Base-by-base conservation (phyloP, 2,329 filamentous ascomycete species). In the Colletotrichum viniferum region DNA sequence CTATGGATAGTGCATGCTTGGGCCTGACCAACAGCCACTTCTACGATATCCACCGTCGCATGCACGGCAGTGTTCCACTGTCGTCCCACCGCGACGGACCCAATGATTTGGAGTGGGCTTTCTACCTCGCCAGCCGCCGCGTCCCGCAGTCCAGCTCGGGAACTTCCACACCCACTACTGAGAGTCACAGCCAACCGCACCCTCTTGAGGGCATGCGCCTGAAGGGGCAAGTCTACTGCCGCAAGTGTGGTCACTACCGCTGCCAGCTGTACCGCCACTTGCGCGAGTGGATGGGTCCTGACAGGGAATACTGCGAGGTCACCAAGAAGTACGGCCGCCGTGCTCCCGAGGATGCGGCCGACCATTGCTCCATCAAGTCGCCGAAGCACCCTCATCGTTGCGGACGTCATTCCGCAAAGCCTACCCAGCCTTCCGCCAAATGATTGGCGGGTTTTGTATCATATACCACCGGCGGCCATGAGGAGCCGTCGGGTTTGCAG, bases 181-280 rank as follows among this genome's bases (percentile, higher is more conserved):
- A 62, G 26, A 55, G 32, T 56, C 72, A 68, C 48, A 76, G 69
- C 32, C 73, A 69, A 10, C 61, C 56, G 52, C 64, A 74, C 68
- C 81, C 82, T 32, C 85, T 90, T 43, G 86, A 87, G 8, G 83
- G 84, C 80, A 83, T 91, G 78, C 87, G 89, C 28, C 86, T 90
- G 64, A 88, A 87, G 71, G 91, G 90, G 26, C 90, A 92, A 79
- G 89, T 91, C 7, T 90, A 91, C 81, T 93, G 91, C 82, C 87
- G 89, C 73, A 92, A 92, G 81, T 93, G 91, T 77, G 90, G 90
- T 64, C 88, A 90, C 74, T 88, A 86, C 55, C 87, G 91, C 43
- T 93, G 91, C 82, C 90, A 92, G 84, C 86, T 93, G 73, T 90
- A 92, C 83, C 88, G 90, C 77, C 91, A 93, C 80, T 87, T 93